Conservation (phyloP, 352 stramenopile genomes). For the Phytophthora quininea region DNA sequence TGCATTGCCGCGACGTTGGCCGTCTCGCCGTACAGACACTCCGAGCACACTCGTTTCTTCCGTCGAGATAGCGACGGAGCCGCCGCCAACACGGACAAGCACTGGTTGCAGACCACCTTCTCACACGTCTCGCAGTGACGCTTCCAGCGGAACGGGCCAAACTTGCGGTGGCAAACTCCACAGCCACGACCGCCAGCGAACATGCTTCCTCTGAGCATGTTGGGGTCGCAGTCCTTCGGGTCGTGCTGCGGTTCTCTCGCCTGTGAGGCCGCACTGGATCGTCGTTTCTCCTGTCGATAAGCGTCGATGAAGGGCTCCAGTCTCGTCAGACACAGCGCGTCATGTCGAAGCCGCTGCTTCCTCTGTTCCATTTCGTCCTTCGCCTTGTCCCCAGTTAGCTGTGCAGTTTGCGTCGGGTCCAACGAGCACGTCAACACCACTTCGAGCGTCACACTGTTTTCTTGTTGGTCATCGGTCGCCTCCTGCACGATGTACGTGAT, state of each 20-base stretch:
- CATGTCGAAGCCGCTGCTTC: conserved; percentile 56
- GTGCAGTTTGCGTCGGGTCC: conserved; percentile 16
- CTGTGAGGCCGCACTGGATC: not conserved
- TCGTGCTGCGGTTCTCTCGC: conserved; percentile 25
- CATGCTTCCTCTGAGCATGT: conserved; percentile 23
- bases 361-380: conserved; percentile 35
- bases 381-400: conserved; percentile 19
- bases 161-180: conserved; percentile 62
- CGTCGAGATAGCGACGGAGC: conserved; percentile 52
- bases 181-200: conserved; percentile 38
- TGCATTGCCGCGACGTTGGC: conserved; percentile 21
- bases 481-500: conserved; percentile 83
- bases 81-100: conserved; percentile 62
- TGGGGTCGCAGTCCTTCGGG: conserved; percentile 36
- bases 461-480: conserved; percentile 8
- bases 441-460: conserved; percentile 56
- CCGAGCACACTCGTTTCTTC: conserved; percentile 74
- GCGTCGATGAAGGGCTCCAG: conserved; percentile 61
- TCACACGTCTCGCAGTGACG: conserved; percentile 68
- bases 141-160: conserved; percentile 82
- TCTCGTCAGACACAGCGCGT: conserved; percentile 62
- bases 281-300: conserved; percentile 38
- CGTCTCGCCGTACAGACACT: conserved; percentile 64
- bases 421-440: conserved; percentile 58
- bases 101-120: conserved; percentile 66